Evolutionary conservation across 768 basidiomycete species (phyloP).

Genomic region (Lentinula sp.): DNA sequence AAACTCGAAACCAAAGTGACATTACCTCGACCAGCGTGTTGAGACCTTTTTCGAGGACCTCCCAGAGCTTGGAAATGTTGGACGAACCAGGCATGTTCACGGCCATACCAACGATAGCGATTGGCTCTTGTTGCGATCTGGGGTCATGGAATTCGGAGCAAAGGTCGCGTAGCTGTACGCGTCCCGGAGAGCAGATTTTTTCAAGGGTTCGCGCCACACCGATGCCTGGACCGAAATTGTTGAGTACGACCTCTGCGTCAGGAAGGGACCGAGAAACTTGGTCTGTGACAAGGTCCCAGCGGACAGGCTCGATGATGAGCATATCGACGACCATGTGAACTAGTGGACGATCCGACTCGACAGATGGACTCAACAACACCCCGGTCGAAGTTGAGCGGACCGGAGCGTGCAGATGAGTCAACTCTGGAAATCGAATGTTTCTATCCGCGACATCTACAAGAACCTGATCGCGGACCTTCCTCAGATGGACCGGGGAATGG

Average conservation of each 20-base stretch:
- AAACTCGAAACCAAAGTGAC: conserved; percentile 1
- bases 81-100: conserved; percentile 52
- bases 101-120: conserved; percentile 73
- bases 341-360: conserved; percentile 21
- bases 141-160: neutral
- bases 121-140: conserved; percentile 35
- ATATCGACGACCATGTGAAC: conserved; percentile 39
- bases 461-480: conserved; percentile 30
- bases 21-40: conserved; percentile 53
- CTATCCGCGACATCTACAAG: conserved; percentile 37
- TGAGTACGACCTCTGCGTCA: conserved; percentile 24
- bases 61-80: conserved; percentile 47
- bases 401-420: conserved; percentile 39
- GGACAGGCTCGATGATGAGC: conserved; percentile 44
- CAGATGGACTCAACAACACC: conserved; percentile 19
- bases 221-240: conserved; percentile 47
- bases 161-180: conserved; percentile 1
- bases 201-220: conserved; percentile 33
- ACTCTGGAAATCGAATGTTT: conserved; percentile 44
- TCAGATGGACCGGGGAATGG: conserved; percentile 32
- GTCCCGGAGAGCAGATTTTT: conserved; percentile 13
- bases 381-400: conserved; percentile 43
- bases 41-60: conserved; percentile 47
- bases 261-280: conserved; percentile 18
- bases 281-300: conserved; percentile 42